phyloP scores from a whole-genome alignment of 805 yeast genomes.

The Helenozyma rhizophorensis region DNA sequence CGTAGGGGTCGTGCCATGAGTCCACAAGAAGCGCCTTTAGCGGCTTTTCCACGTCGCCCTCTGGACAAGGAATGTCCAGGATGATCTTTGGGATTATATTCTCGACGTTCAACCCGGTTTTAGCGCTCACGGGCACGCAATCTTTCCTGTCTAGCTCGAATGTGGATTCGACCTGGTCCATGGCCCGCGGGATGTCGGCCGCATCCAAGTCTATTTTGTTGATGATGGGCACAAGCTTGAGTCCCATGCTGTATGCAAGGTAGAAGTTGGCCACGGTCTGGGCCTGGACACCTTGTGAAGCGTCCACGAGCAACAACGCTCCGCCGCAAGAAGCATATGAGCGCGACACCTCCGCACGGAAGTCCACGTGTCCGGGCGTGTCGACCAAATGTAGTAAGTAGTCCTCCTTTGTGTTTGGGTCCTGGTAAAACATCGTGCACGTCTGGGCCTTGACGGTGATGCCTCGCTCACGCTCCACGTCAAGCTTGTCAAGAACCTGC shows the following conservation, averaged over 20 bases:
- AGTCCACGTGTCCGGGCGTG: slow-evolving; percentile 98
- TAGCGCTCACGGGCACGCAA: slow-evolving; percentile 84
- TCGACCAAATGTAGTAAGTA: slow-evolving; percentile 88
- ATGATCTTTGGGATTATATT: slow-evolving; percentile 76
- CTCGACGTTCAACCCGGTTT: slow-evolving; percentile 80
- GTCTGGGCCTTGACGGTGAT: slow-evolving; percentile 97
- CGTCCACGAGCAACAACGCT: slow-evolving; percentile 85
- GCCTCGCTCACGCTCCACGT: slow-evolving; percentile 94
- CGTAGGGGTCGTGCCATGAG: slow-evolving; percentile 93
- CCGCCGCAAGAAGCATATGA: slow-evolving; percentile 97
- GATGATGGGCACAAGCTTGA: slow-evolving; percentile 80
- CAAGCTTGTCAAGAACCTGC: slow-evolving; percentile 86
- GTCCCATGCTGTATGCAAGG: slow-evolving; percentile 79
- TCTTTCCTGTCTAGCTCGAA: slow-evolving; percentile 76
- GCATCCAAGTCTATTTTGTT: slow-evolving; percentile 88
- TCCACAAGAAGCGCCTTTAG: slow-evolving; percentile 82
- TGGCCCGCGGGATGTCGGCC: slow-evolving; percentile 77
- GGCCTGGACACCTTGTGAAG: slow-evolving; percentile 94
- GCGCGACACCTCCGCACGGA: slow-evolving; percentile 87
- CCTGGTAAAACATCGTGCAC: slow-evolving; percentile 81
- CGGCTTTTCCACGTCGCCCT: slow-evolving; percentile 50
- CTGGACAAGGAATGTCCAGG: slow-evolving; percentile 76
- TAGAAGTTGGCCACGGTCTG: slow-evolving; percentile 98
- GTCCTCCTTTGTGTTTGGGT: slow-evolving; percentile 56
- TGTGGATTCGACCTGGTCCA: slow-evolving; percentile 78